Conservation (phyloP, 2,329 filamentous ascomycete species). For the Graphilbum fragrans region DNA sequence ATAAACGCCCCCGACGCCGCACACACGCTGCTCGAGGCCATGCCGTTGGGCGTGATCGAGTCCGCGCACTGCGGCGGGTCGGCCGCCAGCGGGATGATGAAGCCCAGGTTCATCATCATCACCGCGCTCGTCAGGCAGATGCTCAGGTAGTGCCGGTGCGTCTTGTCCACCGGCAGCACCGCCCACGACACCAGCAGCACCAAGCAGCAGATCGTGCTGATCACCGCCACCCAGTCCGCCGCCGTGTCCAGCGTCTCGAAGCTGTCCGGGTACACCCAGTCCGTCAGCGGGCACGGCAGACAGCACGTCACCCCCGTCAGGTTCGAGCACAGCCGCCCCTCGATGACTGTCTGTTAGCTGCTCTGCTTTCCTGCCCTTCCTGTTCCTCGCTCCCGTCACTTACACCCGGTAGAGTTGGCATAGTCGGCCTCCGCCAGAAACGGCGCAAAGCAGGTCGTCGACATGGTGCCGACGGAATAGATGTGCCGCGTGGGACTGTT, state of each 20-base stretch:
- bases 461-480: neutral
- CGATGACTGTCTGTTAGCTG: slow-evolving; percentile 31
- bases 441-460: slow-evolving; percentile 2
- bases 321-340: slow-evolving; percentile 41
- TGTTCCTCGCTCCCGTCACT: neutral
- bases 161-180: slow-evolving; percentile 74
- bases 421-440: slow-evolving; percentile 7
- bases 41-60: slow-evolving; percentile 83
- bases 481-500: no score
- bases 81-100: slow-evolving; percentile 74
- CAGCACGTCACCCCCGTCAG: slow-evolving; percentile 55
- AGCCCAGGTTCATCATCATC: slow-evolving; percentile 73
- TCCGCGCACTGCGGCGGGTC: slow-evolving; percentile 77
- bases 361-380: neutral
- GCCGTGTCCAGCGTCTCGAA: slow-evolving; percentile 48
- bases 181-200: slow-evolving; percentile 74
- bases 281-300: slow-evolving; percentile 75
- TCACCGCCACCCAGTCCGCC: slow-evolving; percentile 76
- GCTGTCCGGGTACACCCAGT: slow-evolving; percentile 57
- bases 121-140: slow-evolving; percentile 72
- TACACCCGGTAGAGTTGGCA: slow-evolving; percentile 9
- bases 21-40: slow-evolving; percentile 71
- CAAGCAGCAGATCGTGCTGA: slow-evolving; percentile 55
- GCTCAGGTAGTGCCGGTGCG: slow-evolving; percentile 84
- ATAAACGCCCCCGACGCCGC: slow-evolving; percentile 81